Conservation (phyloP, 2,329 filamentous ascomycete species). For the Pseudogymnoascus sp. region DNA sequence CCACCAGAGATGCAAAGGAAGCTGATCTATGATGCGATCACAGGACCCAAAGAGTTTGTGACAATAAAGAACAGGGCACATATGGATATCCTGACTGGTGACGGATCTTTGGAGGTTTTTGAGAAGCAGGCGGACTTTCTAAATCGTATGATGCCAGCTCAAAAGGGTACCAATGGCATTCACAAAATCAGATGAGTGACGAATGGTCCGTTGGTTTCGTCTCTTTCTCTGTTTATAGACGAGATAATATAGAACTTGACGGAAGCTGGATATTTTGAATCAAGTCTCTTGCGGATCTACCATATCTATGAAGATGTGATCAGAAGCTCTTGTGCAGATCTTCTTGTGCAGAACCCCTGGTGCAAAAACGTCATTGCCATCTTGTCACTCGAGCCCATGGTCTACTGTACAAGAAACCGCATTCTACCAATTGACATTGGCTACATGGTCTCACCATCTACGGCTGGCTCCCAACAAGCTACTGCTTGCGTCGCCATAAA, state of each 20-base stretch:
- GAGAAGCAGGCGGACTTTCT: background rate
- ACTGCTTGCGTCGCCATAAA: background rate
- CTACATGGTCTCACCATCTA: background rate
- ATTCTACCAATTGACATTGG: background rate
- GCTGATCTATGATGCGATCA: background rate
- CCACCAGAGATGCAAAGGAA: slow-evolving; percentile 9
- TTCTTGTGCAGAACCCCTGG: background rate
- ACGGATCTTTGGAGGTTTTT: background rate
- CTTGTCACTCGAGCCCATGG: background rate
- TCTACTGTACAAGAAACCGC: background rate
- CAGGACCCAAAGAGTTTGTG: background rate
- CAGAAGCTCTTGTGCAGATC: background rate
- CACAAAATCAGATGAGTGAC: background rate
- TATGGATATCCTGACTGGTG: background rate
- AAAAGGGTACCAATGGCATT: background rate
- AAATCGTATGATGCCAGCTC: background rate
- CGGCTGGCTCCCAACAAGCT: background rate
- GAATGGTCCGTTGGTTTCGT: background rate
- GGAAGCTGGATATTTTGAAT: background rate
- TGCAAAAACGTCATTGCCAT: background rate
- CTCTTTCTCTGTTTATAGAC: background rate
- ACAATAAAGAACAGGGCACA: background rate
- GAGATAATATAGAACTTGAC: background rate
- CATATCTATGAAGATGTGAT: background rate
- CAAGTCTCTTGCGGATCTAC: background rate